Conservation (phyloP, 78 protist genomes). For the Diacronema lutheri region DNA sequence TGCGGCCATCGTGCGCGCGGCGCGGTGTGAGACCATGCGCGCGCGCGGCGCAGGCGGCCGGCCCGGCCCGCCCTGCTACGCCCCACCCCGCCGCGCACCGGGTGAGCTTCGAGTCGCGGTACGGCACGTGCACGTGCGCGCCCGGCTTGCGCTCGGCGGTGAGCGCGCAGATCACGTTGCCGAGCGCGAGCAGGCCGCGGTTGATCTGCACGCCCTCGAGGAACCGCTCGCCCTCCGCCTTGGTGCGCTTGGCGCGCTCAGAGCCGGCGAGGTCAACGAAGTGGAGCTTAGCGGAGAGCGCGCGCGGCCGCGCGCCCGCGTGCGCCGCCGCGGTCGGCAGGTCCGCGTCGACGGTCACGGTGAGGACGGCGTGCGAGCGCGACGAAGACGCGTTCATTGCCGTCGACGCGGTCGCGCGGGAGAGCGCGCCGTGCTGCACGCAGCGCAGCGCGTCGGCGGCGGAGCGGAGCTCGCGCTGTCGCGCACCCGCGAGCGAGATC, state of each 20-base stretch:
- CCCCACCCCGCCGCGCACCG: background rate
- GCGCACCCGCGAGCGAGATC: background rate
- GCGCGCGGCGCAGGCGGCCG: too few species aligned
- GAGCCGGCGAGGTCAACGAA: constrained; percentile 77
- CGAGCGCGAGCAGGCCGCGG: constrained; percentile 44
- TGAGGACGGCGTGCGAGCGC: constrained; percentile 65
- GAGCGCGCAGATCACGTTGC: constrained; percentile 74
- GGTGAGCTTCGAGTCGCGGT: constrained; percentile 70
- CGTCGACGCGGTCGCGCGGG: constrained; percentile 49
- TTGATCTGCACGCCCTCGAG: constrained; percentile 72
- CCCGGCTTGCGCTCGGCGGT: constrained; percentile 33
- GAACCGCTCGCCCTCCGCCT: constrained; percentile 22
- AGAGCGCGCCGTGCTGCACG: constrained; percentile 32
- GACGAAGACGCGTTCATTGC: constrained; percentile 49
- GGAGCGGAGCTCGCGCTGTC: background rate
- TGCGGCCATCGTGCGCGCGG: background rate
- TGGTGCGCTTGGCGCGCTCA: constrained; percentile 43
- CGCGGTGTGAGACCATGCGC: too few species aligned
- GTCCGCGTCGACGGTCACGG: constrained; percentile 12
- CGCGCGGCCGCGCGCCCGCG: background rate
- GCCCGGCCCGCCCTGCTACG: too few species aligned
- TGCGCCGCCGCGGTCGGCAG: background rate
- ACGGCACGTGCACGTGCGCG: constrained; percentile 61
- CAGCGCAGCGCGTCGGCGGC: constrained; percentile 11
- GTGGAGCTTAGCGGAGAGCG: constrained; percentile 29